Conservation (phyloP, 768 basidiomycete genomes). For the Lentinula detonsa region DNA sequence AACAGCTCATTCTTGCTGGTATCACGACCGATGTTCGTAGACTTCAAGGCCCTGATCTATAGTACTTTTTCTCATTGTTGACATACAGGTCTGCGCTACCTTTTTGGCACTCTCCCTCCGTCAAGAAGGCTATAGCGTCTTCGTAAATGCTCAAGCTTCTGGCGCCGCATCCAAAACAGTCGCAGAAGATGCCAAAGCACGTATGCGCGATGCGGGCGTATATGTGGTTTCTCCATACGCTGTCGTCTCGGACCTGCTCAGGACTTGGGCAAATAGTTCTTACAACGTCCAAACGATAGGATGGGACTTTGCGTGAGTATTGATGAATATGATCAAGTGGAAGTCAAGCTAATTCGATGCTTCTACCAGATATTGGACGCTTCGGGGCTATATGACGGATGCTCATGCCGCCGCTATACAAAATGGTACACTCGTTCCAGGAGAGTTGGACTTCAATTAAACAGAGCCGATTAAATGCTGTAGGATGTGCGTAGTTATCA, state of each 20-base stretch:
- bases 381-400: slow-evolving; percentile 23
- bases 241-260: slow-evolving; percentile 38
- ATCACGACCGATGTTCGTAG: slow-evolving; percentile 40
- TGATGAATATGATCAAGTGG: neutral
- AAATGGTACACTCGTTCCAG: slow-evolving; percentile 19
- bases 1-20: slow-evolving; percentile 41
- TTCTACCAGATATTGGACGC: slow-evolving; percentile 19
- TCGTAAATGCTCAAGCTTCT: slow-evolving; percentile 40
- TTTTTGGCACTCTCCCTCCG: slow-evolving; percentile 41
- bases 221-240: slow-evolving; percentile 40
- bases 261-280: slow-evolving; percentile 43
- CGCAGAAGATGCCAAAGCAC: slow-evolving; percentile 38
- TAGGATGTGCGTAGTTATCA: too few relatives aligned
- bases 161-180: slow-evolving; percentile 32
- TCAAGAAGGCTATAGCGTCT: slow-evolving; percentile 41
- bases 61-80: neutral
- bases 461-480: too few relatives aligned
- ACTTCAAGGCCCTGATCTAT: neutral
- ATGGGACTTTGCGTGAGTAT: neutral
- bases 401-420: slow-evolving; percentile 23
- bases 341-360: neutral
- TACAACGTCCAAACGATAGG: slow-evolving; percentile 31
- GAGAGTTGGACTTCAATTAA: slow-evolving; percentile 9
- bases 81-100: slow-evolving; percentile 36
- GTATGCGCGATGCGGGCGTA: slow-evolving; percentile 42